Percentiles rank a stretch among this genome's conserved stretches.
phyloP scores from a whole-genome alignment of 2,329 filamentous ascomycete species.

The Pseudogymnoascus sp. region DNA sequence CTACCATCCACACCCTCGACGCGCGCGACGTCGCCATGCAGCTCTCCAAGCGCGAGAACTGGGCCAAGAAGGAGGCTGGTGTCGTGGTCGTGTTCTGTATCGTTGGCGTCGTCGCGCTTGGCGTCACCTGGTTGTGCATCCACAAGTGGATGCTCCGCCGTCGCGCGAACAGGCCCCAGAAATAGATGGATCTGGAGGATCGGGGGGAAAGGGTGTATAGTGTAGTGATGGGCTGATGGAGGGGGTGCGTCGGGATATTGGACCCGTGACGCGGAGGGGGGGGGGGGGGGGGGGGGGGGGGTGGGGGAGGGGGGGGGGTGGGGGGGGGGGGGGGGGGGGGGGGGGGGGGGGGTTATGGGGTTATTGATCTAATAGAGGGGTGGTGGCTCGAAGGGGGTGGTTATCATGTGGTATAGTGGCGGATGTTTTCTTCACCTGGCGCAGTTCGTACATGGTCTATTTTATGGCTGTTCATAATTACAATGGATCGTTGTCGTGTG shows the following conservation, averaged over 20 bases:
- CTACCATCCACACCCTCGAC: constrained; percentile 13
- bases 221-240: not conserved
- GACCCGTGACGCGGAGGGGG: not conserved
- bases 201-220: not conserved
- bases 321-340: not conserved
- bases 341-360: not conserved
- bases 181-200: not conserved
- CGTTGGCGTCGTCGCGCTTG: constrained; percentile 44
- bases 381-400: not conserved
- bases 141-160: constrained; percentile 34
- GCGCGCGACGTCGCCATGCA: constrained; percentile 23
- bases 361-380: not conserved
- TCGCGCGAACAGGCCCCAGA: constrained; percentile 10
- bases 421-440: constrained; percentile 7
- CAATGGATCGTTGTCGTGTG: constrained; percentile 2
- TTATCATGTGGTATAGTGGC: not conserved
- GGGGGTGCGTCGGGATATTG: not conserved
- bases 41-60: constrained; percentile 47
- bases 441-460: constrained; percentile 4
- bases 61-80: constrained; percentile 47
- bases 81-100: constrained; percentile 56
- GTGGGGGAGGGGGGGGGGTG: not conserved
- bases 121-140: constrained; percentile 41
- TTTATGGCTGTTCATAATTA: not conserved
- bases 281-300: not conserved